Base-by-base conservation (phyloP, 2,329 filamentous ascomycete species). In the Zelopaecilomyces penicillatus region DNA sequence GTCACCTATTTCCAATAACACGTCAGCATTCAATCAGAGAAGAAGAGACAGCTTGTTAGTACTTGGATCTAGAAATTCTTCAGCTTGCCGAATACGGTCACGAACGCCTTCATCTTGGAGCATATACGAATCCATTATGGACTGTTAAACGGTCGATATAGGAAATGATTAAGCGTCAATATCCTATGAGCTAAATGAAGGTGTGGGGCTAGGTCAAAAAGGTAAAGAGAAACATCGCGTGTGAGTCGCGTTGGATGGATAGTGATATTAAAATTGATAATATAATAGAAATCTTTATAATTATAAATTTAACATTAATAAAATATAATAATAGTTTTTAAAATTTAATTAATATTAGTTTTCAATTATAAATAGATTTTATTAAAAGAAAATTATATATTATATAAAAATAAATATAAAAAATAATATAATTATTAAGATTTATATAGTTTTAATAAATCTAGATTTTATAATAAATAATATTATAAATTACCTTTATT, bases 61-160 rank as follows among this genome's bases (percentile, higher is more conserved):
- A 95, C 89, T 83, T 49, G 91, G 91, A 71, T 96, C 91, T 37
- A 97, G 80, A 60, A 97, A 96, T 64, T 96, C 90, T 57, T 85
- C 78, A n/a, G 88, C 89, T 52, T 85, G 80, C 57, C 88, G 85
- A 64, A 95, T 80, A 58, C 89, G 87, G 69, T 94, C 83, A 56
- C 81, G 78, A 57, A 84, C 82, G 53, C 84, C 87, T 66, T 93
- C 87, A 74, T 96, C 90, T 65, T 84, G 80, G 57, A 94, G 78
- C 69, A 85, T 80, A 54, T 80, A 71, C 49, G 73, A 76, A 55
- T 89, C 85, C 85, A 93, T 89, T 51, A 49, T 67, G 63, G 29
- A 35, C 35, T 28, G 12, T 26, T 38, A n/a, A 34, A 34, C n/a
- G n/a, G 32, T 34, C n/a, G 8, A 34, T 34, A 7, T 34, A 34